Conservation (phyloP, 1,284 basidiomycete species). For the Moesziomyces sp. region DNA sequence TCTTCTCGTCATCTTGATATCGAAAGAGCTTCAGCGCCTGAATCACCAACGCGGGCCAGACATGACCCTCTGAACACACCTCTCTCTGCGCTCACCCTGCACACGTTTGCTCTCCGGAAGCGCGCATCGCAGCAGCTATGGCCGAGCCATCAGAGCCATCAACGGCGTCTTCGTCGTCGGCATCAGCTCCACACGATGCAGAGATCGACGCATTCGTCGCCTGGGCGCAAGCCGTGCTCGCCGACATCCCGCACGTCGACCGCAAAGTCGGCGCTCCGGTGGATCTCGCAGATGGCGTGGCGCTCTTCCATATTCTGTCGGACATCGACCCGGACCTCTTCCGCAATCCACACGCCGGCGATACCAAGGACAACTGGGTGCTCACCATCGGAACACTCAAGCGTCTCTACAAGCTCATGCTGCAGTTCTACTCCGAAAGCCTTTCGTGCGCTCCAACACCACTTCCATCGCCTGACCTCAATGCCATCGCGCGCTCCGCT, state of each 20-base stretch:
- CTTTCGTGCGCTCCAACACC: conserved; percentile 34
- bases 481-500: conserved; percentile 78
- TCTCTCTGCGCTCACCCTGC: too few species aligned
- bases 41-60: too few species aligned
- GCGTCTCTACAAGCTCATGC: conserved; percentile 84
- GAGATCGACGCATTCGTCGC: conserved; percentile 48
- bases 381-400: conserved; percentile 85
- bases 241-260: conserved; percentile 15
- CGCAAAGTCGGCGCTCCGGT: conserved; percentile 17
- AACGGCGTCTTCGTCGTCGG: conserved; percentile 2
- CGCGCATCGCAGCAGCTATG: not conserved
- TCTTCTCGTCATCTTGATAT: too few species aligned
- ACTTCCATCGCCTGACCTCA: conserved; percentile 53
- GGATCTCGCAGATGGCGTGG: conserved; percentile 57
- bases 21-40: too few species aligned
- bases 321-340: conserved; percentile 80
- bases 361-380: conserved; percentile 82
- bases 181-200: conserved; percentile 13
- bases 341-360: conserved; percentile 57
- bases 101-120: not conserved
- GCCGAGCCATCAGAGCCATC: conserved; percentile 1
- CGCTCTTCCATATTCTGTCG: conserved; percentile 55
- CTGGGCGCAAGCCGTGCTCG: conserved; percentile 47
- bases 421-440: conserved; percentile 74
- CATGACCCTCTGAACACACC: too few species aligned